phyloP scores from a whole-genome alignment of 2,329 filamentous ascomycete species.

The Aspergillus calidoustus region DNA sequence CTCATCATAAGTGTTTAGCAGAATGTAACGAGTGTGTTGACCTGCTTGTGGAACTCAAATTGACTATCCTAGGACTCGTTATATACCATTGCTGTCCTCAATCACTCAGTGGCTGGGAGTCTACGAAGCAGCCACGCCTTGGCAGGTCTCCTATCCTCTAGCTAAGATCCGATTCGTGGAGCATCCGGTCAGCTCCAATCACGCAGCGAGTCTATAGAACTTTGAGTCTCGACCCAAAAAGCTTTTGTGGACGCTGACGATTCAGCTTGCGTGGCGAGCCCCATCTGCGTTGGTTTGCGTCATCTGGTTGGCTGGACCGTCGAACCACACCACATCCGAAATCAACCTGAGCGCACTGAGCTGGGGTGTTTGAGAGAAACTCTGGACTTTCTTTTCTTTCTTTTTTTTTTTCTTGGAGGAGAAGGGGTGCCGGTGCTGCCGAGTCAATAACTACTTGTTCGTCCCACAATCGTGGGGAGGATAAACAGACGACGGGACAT shows the following conservation, averaged over 20 bases:
- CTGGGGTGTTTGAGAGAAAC: not conserved
- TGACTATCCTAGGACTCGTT: not conserved
- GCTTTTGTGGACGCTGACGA: slow-evolving; percentile 9
- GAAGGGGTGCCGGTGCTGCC: no score
- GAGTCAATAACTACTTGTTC: no score
- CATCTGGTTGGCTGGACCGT: not conserved
- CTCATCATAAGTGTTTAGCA: slow-evolving; percentile 8
- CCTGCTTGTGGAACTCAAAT: not conserved
- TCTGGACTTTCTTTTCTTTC: not conserved
- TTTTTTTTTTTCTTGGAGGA: no score
- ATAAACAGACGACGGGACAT: not conserved
- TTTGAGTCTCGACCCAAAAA: not conserved
- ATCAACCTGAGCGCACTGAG: not conserved
- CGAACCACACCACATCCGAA: not conserved
- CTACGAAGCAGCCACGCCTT: not conserved
- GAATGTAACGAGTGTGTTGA: not conserved
- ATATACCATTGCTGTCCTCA: not conserved
- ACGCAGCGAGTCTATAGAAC: not conserved
- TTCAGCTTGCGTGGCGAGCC: slow-evolving; percentile 11
- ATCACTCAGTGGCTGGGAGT: not conserved
- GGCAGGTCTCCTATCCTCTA: not conserved
- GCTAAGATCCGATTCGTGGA: not conserved
- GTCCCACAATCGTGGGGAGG: not conserved
- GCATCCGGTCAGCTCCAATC: not conserved
- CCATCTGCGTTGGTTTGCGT: not conserved